Evolutionary conservation across 2,329 filamentous ascomycete genomes (phyloP).

Genomic region (Monilinia fructigena): DNA sequence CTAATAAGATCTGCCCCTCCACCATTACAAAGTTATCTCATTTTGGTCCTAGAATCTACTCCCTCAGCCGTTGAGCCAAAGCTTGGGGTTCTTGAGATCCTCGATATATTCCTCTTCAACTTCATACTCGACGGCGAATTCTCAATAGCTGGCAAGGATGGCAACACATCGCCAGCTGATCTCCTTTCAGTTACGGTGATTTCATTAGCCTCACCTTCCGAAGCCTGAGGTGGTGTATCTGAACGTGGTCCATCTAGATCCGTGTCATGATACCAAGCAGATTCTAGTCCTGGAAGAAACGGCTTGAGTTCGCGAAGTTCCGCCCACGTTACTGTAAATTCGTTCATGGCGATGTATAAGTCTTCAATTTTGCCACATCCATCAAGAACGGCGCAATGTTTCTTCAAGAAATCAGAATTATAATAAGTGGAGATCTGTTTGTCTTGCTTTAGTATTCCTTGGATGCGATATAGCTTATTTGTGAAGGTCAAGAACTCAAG

Average conservation of each 20-base stretch:
- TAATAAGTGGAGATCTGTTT: constrained; percentile 38
- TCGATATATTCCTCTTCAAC: constrained; percentile 53
- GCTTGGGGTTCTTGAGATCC: constrained; percentile 51
- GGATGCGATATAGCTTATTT: not conserved
- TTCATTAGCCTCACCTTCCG: not conserved
- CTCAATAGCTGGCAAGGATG: constrained; percentile 26
- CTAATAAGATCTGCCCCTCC: constrained; percentile 34
- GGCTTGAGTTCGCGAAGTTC: constrained; percentile 48
- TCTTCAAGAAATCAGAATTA: constrained; percentile 52
- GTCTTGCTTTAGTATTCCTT: not conserved
- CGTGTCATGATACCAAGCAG: constrained; percentile 53
- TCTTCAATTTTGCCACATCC: constrained; percentile 56
- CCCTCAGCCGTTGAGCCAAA: constrained; percentile 44
- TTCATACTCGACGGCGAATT: constrained; percentile 27
- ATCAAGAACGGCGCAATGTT: constrained; percentile 56
- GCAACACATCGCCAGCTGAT: constrained; percentile 49
- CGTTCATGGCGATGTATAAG: constrained; percentile 57
- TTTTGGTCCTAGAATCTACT: constrained; percentile 34
- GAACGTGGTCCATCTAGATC: constrained; percentile 47
- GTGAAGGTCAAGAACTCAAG: not conserved
- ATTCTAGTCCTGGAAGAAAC: constrained; percentile 53
- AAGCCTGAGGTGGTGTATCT: not conserved
- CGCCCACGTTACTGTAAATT: constrained; percentile 55
- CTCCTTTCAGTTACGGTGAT: constrained; percentile 23
- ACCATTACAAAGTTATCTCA: constrained; percentile 32